Conservation (phyloP, 78 protist species). For the Dictyostelium firmibasis region DNA sequence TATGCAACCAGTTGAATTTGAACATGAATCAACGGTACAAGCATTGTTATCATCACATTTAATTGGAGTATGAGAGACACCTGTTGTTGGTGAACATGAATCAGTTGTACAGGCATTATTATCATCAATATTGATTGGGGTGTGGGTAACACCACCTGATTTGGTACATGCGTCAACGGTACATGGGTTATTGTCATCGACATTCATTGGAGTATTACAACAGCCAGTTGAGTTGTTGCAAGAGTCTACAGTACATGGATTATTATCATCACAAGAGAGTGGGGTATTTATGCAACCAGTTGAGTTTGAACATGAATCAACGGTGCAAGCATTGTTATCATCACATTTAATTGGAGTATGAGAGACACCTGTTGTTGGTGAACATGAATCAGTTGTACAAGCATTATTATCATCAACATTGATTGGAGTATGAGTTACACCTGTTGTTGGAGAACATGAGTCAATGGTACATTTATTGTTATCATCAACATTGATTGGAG, state of each 20-base stretch:
- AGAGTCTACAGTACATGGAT: slow-evolving; percentile 15
- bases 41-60: neutral
- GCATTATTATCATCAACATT: neutral
- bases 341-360: neutral
- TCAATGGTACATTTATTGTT: slow-evolving; percentile 32
- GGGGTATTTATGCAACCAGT: slow-evolving; percentile 32
- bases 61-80: neutral
- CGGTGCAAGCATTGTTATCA: slow-evolving; percentile 28
- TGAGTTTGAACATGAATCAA: neutral
- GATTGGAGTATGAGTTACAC: slow-evolving; percentile 30
- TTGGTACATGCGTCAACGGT: slow-evolving; percentile 17
- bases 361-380: neutral
- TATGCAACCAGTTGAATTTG: neutral
- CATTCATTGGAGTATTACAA: neutral
- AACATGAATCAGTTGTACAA: too few relatives aligned
- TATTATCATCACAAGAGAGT: neutral
- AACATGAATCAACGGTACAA: slow-evolving; percentile 15
- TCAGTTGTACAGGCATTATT: neutral
- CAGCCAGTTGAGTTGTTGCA: slow-evolving; percentile 13
- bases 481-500: neutral
- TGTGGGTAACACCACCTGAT: slow-evolving; percentile 8
- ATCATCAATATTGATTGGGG: neutral
- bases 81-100: neutral
- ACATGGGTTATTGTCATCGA: slow-evolving; percentile 17
- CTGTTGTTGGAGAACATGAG: neutral